These are phyloP conservation scores for Ophiocytium majus DNA, from an alignment of 352 stramenopile species.

Conservation along the genomic window DNA sequence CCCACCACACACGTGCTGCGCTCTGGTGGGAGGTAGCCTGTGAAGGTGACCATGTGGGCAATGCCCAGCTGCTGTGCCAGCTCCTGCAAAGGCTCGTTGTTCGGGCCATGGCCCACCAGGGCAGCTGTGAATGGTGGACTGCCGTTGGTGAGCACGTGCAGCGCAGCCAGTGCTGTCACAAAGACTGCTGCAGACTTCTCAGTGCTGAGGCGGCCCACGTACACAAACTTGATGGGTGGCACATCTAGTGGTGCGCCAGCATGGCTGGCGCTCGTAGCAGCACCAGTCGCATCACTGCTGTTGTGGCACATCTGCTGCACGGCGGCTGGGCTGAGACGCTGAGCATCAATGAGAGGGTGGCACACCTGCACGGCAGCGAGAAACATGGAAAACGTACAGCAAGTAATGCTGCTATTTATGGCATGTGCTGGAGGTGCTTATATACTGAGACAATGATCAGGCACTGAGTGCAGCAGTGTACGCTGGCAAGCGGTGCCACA, in stretches of 20 bases:
- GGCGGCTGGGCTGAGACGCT: no score
- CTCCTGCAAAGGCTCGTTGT: slow-evolving; percentile 19
- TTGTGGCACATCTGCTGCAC: no score
- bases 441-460: no score
- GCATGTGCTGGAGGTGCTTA: no score
- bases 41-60: slow-evolving; percentile 16
- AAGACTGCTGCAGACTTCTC: slow-evolving; percentile 31
- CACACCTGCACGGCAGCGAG: no score
- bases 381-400: no score
- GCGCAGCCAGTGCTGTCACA: slow-evolving; percentile 20
- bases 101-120: slow-evolving; percentile 11
- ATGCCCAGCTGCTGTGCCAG: slow-evolving; percentile 13
- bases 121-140: not conserved
- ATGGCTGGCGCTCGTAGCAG: no score
- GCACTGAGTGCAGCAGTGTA: no score
- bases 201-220: not conserved
- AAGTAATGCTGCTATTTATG: no score
- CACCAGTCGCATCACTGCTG: not conserved
- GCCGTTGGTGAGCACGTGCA: not conserved
- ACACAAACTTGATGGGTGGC: no score
- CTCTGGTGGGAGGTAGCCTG: slow-evolving; percentile 13
- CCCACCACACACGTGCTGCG: slow-evolving; percentile 21
- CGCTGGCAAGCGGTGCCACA: no score
- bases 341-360: slow-evolving; percentile 31
- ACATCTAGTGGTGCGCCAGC: no score